Evolutionary conservation across 75 land plant genomes (phyloP), one percentile per base, ranked within the genome.

Genomic region (Larix kaempferi): DNA sequence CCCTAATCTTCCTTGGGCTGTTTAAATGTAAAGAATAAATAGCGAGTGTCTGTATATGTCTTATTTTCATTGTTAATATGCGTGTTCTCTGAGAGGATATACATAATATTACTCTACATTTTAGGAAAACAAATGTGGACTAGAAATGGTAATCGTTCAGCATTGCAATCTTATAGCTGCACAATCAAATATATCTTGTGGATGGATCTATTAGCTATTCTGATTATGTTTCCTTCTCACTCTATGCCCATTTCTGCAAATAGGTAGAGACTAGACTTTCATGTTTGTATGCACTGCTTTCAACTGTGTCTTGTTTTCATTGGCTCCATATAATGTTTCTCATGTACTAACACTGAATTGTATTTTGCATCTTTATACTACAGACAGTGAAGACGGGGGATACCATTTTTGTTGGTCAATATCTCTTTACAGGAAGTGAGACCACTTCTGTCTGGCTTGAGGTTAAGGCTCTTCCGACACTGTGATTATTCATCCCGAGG

Each of bases 371-470:
- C 19, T 26, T 54, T 74, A 74, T 74, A 75, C 49, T 89, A 77
- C 91, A 96, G 93, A 88, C 84, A 6, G 98, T 96, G 23, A 92
- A 88, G 79, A 80, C 84, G 35, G 94, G 94, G 57, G 98, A 92
- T 65, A 92, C 92, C 19, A 94, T 96, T 33, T 96, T 96, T 78
- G 88, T 96, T 81, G 99, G 98, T 22, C 98, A 96, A 76, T 96
- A 96, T 64, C 77, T 96, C 33, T 96, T 92, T 67, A 94, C 99
- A 19, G 99, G 99, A 80, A 96, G 89, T 89, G 99, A 96, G 84
- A 94, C 95, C 14, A 92, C 99, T 80, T 96, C 99, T 39, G 98
- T 94, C 1, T 94, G 95, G 99, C 82, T 96, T 82, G 95, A 95
- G 95, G 98, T 95, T 14, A 58, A 62, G 22, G 74, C 44, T 56